Evolutionary conservation across 345 rosid species (phyloP).

Genomic region (Lepidium africanum): DNA sequence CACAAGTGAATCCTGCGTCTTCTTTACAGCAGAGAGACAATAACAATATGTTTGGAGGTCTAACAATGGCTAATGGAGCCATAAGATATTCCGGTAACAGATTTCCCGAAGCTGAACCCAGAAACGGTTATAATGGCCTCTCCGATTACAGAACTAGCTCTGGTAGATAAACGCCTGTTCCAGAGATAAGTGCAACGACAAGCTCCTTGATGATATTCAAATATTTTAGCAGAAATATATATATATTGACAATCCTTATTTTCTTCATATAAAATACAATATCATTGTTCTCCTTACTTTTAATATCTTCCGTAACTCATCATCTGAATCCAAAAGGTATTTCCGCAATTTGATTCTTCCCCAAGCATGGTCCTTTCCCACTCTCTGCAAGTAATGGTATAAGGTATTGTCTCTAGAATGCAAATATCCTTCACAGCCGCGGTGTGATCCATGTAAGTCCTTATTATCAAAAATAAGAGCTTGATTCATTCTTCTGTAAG

Average conservation of each 20-base stretch:
- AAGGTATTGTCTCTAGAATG: neutral
- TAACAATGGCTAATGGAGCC: slow-evolving; percentile 6
- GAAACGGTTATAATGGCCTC: neutral
- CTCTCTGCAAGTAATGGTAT: slow-evolving; percentile 48
- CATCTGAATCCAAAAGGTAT: slow-evolving; percentile 32
- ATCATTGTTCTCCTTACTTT: neutral
- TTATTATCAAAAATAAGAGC: neutral
- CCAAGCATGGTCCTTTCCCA: slow-evolving; percentile 68
- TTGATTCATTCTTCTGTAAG: neutral
- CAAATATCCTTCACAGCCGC: neutral
- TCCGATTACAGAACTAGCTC: slow-evolving; percentile 9
- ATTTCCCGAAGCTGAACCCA: neutral
- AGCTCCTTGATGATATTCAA: neutral
- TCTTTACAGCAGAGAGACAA: slow-evolving; percentile 13
- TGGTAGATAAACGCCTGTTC: slow-evolving; percentile 8
- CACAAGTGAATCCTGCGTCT: slow-evolving; percentile 6
- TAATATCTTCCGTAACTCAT: neutral
- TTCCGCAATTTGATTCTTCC: slow-evolving; percentile 58
- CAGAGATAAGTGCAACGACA: neutral
- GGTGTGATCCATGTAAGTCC: neutral
- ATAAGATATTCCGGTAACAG: slow-evolving; percentile 1
- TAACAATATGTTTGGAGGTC: slow-evolving; percentile 11
- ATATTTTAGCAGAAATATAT: neutral
- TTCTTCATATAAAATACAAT: neutral
- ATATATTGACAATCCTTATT: neutral